Conservation (phyloP, 1,284 basidiomycete genomes). For the Trichosporon inkin region DNA sequence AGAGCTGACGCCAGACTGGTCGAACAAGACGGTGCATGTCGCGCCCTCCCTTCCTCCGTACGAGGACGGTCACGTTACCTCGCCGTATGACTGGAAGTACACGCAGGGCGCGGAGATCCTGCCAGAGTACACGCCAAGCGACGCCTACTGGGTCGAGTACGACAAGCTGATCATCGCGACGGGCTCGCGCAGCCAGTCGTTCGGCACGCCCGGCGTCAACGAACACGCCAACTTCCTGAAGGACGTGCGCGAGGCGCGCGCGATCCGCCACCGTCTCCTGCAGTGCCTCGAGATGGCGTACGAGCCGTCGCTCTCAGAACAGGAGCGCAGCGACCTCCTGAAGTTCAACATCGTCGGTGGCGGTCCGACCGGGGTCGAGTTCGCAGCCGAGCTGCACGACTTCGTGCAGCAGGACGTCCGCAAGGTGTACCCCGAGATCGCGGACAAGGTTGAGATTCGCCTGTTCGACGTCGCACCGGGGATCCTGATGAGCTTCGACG, state of each 20-base stretch:
- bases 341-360: slow-evolving; percentile 75
- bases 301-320: slow-evolving; percentile 63
- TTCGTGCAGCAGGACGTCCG: slow-evolving; percentile 36
- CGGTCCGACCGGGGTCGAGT: slow-evolving; percentile 65
- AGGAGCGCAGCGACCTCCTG: slow-evolving; percentile 63
- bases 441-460: slow-evolving; percentile 63
- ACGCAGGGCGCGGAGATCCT: slow-evolving; percentile 46
- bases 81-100: not conserved
- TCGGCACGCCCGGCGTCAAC: slow-evolving; percentile 60
- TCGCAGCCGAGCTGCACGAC: slow-evolving; percentile 79
- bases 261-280: slow-evolving; percentile 72
- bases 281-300: slow-evolving; percentile 73
- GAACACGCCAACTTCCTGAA: slow-evolving; percentile 78
- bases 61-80: slow-evolving; percentile 17
- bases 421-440: slow-evolving; percentile 60
- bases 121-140: slow-evolving; percentile 21
- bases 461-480: slow-evolving; percentile 75
- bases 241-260: slow-evolving; percentile 73
- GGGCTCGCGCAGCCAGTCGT: slow-evolving; percentile 74
- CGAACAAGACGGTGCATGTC: slow-evolving; percentile 57
- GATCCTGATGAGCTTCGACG: slow-evolving; percentile 76
- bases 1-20: slow-evolving; percentile 56
- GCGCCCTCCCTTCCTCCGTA: slow-evolving; percentile 34
- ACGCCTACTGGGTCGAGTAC: slow-evolving; percentile 59
- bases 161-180: slow-evolving; percentile 81